These are phyloP conservation scores for Solanum peruvianum DNA, from an alignment of 257 asterid genomes.

Conservation along the genomic window DNA sequence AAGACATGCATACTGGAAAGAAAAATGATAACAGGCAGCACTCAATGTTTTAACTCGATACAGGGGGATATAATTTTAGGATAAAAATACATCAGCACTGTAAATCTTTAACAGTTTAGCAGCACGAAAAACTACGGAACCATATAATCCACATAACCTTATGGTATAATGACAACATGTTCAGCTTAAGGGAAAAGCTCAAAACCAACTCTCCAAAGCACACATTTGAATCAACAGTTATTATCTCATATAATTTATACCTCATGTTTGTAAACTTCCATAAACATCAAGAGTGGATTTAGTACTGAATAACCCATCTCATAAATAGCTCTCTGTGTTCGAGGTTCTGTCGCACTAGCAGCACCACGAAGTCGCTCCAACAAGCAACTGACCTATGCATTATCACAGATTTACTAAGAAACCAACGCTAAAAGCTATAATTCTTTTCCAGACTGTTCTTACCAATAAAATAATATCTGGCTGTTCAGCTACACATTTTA, in stretches of 20 bases:
- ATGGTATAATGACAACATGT: neutral
- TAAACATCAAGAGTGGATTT: conserved; percentile 63
- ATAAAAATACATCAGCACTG: neutral
- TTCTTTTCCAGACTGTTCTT: conserved; percentile 4
- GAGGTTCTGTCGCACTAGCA: conserved; percentile 89
- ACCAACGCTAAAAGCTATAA: neutral
- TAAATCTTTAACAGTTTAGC: neutral
- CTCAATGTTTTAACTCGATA: neutral
- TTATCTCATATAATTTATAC: conserved; percentile 20
- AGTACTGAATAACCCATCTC: conserved; percentile 68
- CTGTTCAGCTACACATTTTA: conserved; percentile 66
- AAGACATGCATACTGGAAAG: neutral
- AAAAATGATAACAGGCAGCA: neutral
- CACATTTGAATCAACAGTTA: neutral
- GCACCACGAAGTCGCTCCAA: conserved; percentile 98
- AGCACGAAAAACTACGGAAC: neutral
- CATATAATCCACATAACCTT: neutral
- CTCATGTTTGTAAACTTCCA: conserved; percentile 84
- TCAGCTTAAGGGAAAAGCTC: neutral
- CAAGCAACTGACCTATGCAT: conserved; percentile 70
- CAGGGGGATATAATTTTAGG: neutral
- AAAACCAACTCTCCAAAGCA: conserved; percentile 5
- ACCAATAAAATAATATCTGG: conserved; percentile 84
- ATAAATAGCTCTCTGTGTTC: conserved; percentile 77
- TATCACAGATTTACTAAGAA: conserved; percentile 2